Evolutionary conservation across 2,329 filamentous ascomycete genomes (phyloP), one percentile per base, ranked within the genome.

Genomic region (Tolypocladium capitatum): DNA sequence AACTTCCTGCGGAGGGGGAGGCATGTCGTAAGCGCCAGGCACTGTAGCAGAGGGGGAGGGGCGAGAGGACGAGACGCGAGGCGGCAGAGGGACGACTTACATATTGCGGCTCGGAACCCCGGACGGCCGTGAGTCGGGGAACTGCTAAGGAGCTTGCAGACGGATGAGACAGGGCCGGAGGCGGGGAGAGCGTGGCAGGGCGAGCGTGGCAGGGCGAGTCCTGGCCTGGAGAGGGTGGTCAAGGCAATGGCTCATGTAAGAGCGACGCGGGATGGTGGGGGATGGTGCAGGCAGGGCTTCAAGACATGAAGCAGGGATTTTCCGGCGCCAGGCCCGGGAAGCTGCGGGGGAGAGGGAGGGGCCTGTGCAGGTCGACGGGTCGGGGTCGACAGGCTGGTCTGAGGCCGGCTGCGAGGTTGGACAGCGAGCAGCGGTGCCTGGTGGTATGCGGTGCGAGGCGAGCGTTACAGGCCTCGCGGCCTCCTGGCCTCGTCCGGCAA

Each of bases 1-100:
- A 98, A 98, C 80, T 98, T 98, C 92, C 91, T 98, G 60, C 46
- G 53, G 50, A 32, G 42, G 28, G 40, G 45, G 45, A 44, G 33
- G 44, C 32, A 32, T 45, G 49, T 50, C 32, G 53, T 48, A 41
- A 48, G 45, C 33, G 35, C 18, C 16, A 16, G 35, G 48, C 48
- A 24, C 24, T 21, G 18, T 24, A 5, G 24, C 24, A 5, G 24
- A 24, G 24, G 21, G 28, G 18, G 28, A 10, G n/a, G 24, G 18
- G 24, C 11, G 24, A 5, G 13, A 32, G 8, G 28, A 30, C 28
- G 28, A 30, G 28, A 32, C 20, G 16, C 13, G 27, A 44, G 32
- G 47, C n/a, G 45, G 31, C 35, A 46, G 34, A 34, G 35, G 41
- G 46, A 41, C 46, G 53, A 53, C 63, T 65, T 64, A 66, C 63